Evolutionary conservation across 352 stramenopile genomes (phyloP), one percentile per base, ranked within the genome.

Genomic region (Phytophthora litchii): DNA sequence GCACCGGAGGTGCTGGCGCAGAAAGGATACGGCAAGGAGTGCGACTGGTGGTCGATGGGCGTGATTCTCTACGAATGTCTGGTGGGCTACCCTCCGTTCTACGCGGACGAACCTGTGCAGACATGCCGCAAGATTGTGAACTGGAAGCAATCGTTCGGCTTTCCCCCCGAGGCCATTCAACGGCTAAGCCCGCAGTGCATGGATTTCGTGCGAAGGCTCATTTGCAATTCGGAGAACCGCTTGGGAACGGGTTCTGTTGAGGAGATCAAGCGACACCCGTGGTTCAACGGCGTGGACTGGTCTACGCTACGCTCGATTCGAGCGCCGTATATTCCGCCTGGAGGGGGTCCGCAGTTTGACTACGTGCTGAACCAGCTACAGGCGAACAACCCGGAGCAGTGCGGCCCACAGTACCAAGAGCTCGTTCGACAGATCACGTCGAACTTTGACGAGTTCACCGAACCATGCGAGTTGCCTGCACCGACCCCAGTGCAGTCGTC

Each of bases 11-110:
- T 99, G 49, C 78, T 99, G 52, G 88, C 91, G 17, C 86, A 97
- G 69, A 92, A 95, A 50, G 74, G 68, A 17, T 74, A 83, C 43
- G 73, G 67, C 31, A 95, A 79, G 74, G 97, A 89, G 57, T 98
- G 98, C 46, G 98, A 99, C 86, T 99, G 97, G 97, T 99, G 98
- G 97, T 98, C 86, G 37, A 83, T 99, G 46, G 98, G 98, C 21
- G 97, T 99, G 13, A 99, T 99, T 63, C 95, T 99, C 82, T 99
- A 99, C 75, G 97, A 99, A 78, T 99, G 97, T 72, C 80, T 99
- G 32, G 94, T 99, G 11, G 98, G 98, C 12, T 99, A 99, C 77
- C 98, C 98, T 35, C 97, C 97, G 10, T 99, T 99, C 70, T 99
- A 99, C 75, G 96, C 97, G 3, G 96, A 99, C 63, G 88, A 97